phyloP scores from a whole-genome alignment of 169 alveolate species.

The Hammondia hammondi region DNA sequence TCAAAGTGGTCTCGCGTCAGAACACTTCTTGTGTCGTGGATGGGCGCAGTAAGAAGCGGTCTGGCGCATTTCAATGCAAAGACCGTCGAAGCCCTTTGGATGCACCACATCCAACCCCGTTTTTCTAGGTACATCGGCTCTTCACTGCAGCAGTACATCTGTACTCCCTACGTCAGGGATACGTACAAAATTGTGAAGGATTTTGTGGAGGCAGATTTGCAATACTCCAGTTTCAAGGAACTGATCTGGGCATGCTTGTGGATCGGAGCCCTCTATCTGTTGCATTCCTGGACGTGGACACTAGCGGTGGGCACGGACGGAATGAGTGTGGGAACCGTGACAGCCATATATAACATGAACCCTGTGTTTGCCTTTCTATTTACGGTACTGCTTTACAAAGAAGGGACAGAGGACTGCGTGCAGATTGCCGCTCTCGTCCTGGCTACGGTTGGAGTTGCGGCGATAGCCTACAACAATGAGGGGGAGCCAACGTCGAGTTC shows the following conservation, averaged over 20 bases:
- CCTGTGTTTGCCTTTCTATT: constrained; percentile 60
- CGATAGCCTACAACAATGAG: constrained; percentile 53
- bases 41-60: background rate
- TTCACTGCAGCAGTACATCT: background rate
- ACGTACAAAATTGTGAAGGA: background rate
- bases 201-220: constrained; percentile 40
- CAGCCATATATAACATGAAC: constrained; percentile 62
- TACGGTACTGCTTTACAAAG: constrained; percentile 8
- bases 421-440: constrained; percentile 47
- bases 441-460: constrained; percentile 62
- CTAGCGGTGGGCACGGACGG: constrained; percentile 60
- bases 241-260: constrained; percentile 44
- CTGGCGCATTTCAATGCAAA: too few relatives aligned
- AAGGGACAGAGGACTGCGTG: constrained; percentile 33
- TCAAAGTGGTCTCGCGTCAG: background rate
- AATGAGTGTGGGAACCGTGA: constrained; percentile 61
- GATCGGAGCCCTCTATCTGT: constrained; percentile 10
- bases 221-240: constrained; percentile 24
- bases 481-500: constrained; percentile 62
- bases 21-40: background rate
- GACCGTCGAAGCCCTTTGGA: background rate
- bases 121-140: background rate
- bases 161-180: constrained; percentile 15
- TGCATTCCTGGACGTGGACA: constrained; percentile 67
- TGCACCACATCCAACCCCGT: background rate